These are phyloP conservation scores for Lachancea kluyveri DNA, from an alignment of 805 yeast genomes.

Conservation along the genomic window DNA sequence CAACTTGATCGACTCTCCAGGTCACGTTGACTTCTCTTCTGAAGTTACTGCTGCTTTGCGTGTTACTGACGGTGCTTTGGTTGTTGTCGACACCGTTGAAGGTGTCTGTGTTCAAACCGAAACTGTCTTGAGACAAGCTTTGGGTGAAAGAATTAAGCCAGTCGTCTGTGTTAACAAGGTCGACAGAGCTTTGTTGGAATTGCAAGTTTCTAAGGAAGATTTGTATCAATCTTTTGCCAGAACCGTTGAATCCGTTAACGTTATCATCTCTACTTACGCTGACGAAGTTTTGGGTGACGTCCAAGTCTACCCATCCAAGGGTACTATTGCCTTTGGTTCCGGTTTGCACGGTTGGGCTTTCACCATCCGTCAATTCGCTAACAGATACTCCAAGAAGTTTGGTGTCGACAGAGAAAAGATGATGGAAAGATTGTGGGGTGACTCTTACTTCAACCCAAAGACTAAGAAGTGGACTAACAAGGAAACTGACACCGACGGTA, in stretches of 20 bases:
- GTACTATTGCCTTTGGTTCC: conserved; percentile 99
- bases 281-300: conserved; percentile 89
- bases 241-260: conserved; percentile 99
- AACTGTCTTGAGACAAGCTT: conserved; percentile 98
- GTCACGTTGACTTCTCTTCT: conserved; percentile 99
- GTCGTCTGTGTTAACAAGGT: conserved; percentile 98
- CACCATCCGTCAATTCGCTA: conserved; percentile 98
- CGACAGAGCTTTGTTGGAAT: conserved; percentile 98
- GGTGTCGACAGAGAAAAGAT: conserved; percentile 97
- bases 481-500: conserved; percentile 93
- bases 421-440: conserved; percentile 99
- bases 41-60: conserved; percentile 99
- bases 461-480: conserved; percentile 99
- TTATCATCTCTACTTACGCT: conserved; percentile 90
- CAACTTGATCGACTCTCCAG: conserved; percentile 99
- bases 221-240: conserved; percentile 96
- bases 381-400: conserved; percentile 97
- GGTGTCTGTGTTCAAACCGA: conserved; percentile 99
- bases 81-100: conserved; percentile 98
- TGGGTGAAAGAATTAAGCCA: conserved; percentile 99
- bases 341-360: conserved; percentile 99
- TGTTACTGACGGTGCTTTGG: conserved; percentile 99
- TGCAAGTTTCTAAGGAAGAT: conserved; percentile 98
- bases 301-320: conserved; percentile 98
- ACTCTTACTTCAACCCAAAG: conserved; percentile 99